Base-by-base conservation (phyloP, 306 rosid species). In the Pterocarpus santalinus region DNA sequence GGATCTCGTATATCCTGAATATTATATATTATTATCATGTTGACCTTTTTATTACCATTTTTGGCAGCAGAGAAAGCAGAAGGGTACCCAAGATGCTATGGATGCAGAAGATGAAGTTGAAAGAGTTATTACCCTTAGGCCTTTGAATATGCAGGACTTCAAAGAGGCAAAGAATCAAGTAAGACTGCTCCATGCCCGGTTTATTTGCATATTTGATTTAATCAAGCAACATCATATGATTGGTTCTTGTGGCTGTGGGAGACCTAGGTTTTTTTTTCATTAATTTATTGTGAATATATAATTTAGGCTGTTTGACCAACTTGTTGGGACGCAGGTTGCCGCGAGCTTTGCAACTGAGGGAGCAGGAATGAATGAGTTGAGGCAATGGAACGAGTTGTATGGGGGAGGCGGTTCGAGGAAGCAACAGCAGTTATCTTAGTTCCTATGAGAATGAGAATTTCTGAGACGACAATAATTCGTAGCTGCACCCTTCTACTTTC, bases 331-430 rank as follows among this genome's bases (percentile, higher is more conserved):
- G 51, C 82, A 95, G 99, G 97, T 91, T 64, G 91, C 93, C 9
- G 90, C 99, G 46, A 95, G 99, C 85, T 90, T 87, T 82, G 90
- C 98, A 41, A 28, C 92, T 3, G 94, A 95, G 77, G 99, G 98
- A 46, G 80, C 96, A 33, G 89, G 88, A 83, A 95, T 95, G 99
- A 64, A 62, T 61, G 98, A 93, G 81, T 81, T 95, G 89, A 90
- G 80, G 88, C 96, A 91, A 78, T 95, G 99, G 99, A 95, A 93
- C 51, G 92, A 95, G 0, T 68, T 82, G 73, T 95, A 89, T 38
- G 98, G 99, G 5, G 98, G 93, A 87, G 98, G 99, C 1, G 99
- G 98, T 32, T 91, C 96, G 3, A 89, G 98, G 81, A 93, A 95
- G 95, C 76, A 82, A 88, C 79, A 93, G 75, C 97, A 93, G 35